A percentile compares a stretch with the other conserved stretches of the same genome.
Evolutionary conservation across 352 stramenopile genomes (phyloP).

Genomic region (Phytophthora pseudosyringae): DNA sequence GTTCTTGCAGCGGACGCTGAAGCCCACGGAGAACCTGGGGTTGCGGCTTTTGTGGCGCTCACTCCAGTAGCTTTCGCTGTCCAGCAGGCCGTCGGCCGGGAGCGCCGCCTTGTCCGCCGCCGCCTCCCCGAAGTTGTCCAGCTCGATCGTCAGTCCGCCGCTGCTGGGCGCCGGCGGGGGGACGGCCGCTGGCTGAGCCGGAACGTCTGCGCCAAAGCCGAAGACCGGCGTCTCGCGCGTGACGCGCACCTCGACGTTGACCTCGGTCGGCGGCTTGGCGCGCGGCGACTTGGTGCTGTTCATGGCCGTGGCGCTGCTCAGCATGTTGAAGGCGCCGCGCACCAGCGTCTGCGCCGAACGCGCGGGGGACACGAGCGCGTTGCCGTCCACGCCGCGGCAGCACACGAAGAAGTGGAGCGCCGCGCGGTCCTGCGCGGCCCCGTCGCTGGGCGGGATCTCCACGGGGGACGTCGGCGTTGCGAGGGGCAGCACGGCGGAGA

Average conservation of each 20-base stretch:
- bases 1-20: slow-evolving; percentile 59
- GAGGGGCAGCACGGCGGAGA: neutral
- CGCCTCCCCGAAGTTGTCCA: slow-evolving; percentile 22
- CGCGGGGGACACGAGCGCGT: slow-evolving; percentile 48
- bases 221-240: slow-evolving; percentile 55
- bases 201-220: slow-evolving; percentile 22
- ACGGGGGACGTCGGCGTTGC: slow-evolving; percentile 6
- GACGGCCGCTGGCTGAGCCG: neutral
- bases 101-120: slow-evolving; percentile 19
- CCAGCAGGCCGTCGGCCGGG: slow-evolving; percentile 37
- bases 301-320: slow-evolving; percentile 45
- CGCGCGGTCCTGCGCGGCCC: slow-evolving; percentile 11
- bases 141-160: slow-evolving; percentile 15
- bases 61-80: slow-evolving; percentile 74
- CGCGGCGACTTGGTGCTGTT: slow-evolving; percentile 51
- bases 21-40: slow-evolving; percentile 74
- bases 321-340: slow-evolving; percentile 76
- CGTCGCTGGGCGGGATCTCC: slow-evolving; percentile 1
- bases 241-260: slow-evolving; percentile 74
- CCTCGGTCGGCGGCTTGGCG: slow-evolving; percentile 59
- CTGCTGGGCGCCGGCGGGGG: neutral
- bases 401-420: slow-evolving; percentile 77
- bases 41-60: slow-evolving; percentile 69
- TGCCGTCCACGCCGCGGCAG: slow-evolving; percentile 67
- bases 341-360: slow-evolving; percentile 78